phyloP scores from a whole-genome alignment of 2,329 filamentous ascomycete species.

The Orbilia javanica region DNA sequence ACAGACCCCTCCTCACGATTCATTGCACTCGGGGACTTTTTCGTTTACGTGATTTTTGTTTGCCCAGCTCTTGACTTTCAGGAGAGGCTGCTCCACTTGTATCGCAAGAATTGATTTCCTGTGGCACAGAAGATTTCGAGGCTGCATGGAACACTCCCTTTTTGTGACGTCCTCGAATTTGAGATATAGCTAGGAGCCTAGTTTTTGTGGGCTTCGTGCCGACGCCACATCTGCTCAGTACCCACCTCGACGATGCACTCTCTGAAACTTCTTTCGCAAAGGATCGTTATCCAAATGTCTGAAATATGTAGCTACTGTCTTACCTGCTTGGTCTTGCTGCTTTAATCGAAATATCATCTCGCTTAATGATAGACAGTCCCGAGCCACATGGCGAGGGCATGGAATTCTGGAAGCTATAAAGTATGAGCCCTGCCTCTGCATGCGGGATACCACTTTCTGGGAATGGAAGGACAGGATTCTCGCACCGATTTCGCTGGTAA shows the following conservation, averaged over 20 bases:
- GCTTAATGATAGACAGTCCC: constrained; percentile 51
- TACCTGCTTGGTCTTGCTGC: constrained; percentile 27
- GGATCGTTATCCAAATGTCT: constrained; percentile 27
- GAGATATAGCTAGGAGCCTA: not conserved
- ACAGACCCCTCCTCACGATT: not conserved
- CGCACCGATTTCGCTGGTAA: constrained; percentile 30
- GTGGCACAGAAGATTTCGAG: not conserved
- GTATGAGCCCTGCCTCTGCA: constrained; percentile 35
- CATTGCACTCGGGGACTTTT: not conserved
- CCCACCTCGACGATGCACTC: not conserved
- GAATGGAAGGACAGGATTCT: constrained; percentile 50
- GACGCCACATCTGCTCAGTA: constrained; percentile 18
- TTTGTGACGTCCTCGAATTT: not conserved
- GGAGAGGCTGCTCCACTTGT: not conserved
- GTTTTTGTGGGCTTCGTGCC: not conserved
- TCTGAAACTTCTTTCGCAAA: not conserved
- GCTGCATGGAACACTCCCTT: not conserved
- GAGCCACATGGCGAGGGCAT: constrained; percentile 31
- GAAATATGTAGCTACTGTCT: constrained; percentile 51
- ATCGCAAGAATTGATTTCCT: not conserved
- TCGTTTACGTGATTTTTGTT: not conserved
- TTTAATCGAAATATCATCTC: constrained; percentile 46
- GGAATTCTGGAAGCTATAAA: constrained; percentile 52
- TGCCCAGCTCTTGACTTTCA: not conserved
- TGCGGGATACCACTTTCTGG: constrained; percentile 34